Evolutionary conservation across 1,139 yeast species (phyloP), one percentile per base, ranked within the genome.

Genomic region (Kodamaea fungicola): DNA sequence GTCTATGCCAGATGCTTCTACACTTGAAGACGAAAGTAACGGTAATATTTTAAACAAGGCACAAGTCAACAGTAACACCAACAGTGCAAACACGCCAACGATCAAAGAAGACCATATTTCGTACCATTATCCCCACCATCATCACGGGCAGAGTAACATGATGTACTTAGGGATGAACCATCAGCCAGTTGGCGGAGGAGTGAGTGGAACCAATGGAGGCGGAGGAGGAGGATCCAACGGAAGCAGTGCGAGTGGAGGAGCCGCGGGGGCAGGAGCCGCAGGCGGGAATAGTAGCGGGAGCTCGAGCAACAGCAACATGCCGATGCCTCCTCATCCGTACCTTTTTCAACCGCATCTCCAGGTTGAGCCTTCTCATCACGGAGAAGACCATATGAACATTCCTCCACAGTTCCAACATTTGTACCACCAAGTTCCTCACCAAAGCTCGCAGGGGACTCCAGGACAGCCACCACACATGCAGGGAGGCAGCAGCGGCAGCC

Each of bases 91-190:
- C 53, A 47, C 32, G 46, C 50, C 35, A 46, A 49, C 45, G 46
- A 47, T 28, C 49, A 44, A 39, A 38, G 59, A 52, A 10, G 42
- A 39, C 37, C 42, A 39, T 28, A 38, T 39, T 31, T 61, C 55
- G 37, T 47, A 51, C 28, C 64, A 57, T 36, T 45, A 52, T 25
- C 35, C 41, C 22, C 45, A 40, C 27, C 38, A 30, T 8, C 41
- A 39, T 16, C 38, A 37, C 28, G 29, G 29, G 9, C 30, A 30
- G 22, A 26, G 32, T 9, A 21, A 22, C 25, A 33, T 33, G 35
- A 32, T 32, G 34, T 33, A 33, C 31, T 12, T 33, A 31, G 35
- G 35, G 6, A 28, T 23, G 28, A 13, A 23, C 23, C 16, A 10
- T 12, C 12, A 27, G 6, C 6, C 16, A 3, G 29, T 27, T 3